Percentiles rank a stretch among this genome's conserved stretches.
These are phyloP conservation scores for Rhodotorula mucilaginosa DNA, from an alignment of 1,284 basidiomycete genomes.

Conservation along the genomic window DNA sequence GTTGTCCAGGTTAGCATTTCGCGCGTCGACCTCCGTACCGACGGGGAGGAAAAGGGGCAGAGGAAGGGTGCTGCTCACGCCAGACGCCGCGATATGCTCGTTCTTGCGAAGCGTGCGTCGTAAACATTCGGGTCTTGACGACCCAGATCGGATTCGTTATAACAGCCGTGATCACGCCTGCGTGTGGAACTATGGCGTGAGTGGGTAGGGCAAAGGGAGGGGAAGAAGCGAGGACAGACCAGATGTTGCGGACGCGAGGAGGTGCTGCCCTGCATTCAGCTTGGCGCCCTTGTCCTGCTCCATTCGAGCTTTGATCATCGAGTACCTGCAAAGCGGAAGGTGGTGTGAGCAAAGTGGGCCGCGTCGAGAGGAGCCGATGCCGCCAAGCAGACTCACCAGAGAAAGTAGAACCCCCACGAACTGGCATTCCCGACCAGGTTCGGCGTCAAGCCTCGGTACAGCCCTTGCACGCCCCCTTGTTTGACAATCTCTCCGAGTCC, in stretches of 20 bases:
- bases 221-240: constrained; percentile 59
- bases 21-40: background rate
- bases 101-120: constrained; percentile 65
- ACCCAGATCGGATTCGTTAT: constrained; percentile 99
- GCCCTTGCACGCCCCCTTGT: constrained; percentile 47
- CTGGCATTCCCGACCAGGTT: constrained; percentile 96
- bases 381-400: constrained; percentile 67
- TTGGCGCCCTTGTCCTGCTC: constrained; percentile 47
- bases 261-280: constrained; percentile 74
- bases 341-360: too few relatives aligned
- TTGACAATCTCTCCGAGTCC: constrained; percentile 62
- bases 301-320: constrained; percentile 73
- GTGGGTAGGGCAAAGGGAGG: background rate
- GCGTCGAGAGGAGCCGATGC: background rate
- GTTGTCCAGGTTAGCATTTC: too few relatives aligned
- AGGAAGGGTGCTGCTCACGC: constrained; percentile 57
- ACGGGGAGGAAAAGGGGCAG: background rate
- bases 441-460: constrained; percentile 71
- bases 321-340: constrained; percentile 64
- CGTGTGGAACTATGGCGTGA: background rate
- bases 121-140: constrained; percentile 96
- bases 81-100: constrained; percentile 72
- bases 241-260: constrained; percentile 89
- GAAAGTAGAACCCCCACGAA: constrained; percentile 96
- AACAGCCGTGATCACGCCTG: constrained; percentile 87